Evolutionary conservation across 805 yeast genomes (phyloP).

Genomic region (Torulaspora franciscae): DNA sequence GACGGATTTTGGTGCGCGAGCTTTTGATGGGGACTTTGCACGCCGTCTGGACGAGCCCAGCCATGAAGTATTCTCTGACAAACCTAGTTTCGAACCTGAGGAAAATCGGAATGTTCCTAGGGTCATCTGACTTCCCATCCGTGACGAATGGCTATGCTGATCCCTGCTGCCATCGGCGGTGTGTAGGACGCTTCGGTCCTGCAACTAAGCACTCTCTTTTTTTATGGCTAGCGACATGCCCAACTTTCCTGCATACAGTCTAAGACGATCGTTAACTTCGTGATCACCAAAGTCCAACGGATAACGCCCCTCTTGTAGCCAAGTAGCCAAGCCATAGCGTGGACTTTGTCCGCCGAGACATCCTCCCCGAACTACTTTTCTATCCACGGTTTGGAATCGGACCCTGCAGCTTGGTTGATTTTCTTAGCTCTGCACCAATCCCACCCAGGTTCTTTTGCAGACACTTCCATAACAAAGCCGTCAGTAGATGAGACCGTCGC

Average conservation of each 20-base stretch:
- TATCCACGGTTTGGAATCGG: neutral
- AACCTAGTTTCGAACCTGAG: constrained; percentile 5
- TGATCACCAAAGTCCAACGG: constrained; percentile 7
- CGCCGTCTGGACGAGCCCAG: constrained; percentile 10
- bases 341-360: constrained; percentile 3
- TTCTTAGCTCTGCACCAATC: neutral
- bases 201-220: neutral
- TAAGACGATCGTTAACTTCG: constrained; percentile 8
- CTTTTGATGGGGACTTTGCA: constrained; percentile 6
- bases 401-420: neutral
- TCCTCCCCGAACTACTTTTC: constrained; percentile 2
- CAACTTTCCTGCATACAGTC: constrained; percentile 5
- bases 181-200: constrained; percentile 6
- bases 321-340: constrained; percentile 15
- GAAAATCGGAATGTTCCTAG: constrained; percentile 5
- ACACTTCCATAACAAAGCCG: neutral
- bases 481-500: neutral
- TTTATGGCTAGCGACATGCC: constrained; percentile 7
- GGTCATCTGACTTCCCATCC: constrained; percentile 3
- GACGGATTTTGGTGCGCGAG: too few relatives aligned
- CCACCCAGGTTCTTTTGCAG: too few relatives aligned
- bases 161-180: constrained; percentile 6
- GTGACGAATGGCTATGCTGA: constrained; percentile 5
- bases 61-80: constrained; percentile 12
- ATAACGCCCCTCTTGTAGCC: constrained; percentile 10